Percentiles rank a stretch among this genome's conserved stretches.
These are phyloP conservation scores for Xylariaceae sp. DNA, from an alignment of 2,329 filamentous ascomycete genomes.

Conservation along the genomic window DNA sequence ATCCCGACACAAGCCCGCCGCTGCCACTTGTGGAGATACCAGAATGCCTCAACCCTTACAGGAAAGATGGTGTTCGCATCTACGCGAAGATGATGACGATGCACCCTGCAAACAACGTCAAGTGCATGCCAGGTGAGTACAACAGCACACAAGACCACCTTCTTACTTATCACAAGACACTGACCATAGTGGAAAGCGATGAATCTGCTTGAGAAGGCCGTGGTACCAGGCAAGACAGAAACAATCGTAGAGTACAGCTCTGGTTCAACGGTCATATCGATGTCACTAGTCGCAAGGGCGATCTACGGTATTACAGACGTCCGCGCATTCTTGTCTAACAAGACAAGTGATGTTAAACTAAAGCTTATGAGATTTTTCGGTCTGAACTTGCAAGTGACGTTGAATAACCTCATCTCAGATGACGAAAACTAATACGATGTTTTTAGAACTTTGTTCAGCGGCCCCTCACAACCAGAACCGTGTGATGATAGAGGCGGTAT, in stretches of 20 bases:
- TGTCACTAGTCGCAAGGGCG: conserved; percentile 53
- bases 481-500: conserved; percentile 53
- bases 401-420: neutral
- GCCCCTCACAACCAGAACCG: conserved; percentile 57
- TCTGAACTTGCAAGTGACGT: conserved; percentile 43
- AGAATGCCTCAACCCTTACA: conserved; percentile 53
- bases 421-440: neutral
- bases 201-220: conserved; percentile 46
- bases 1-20: conserved; percentile 56
- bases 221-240: conserved; percentile 43
- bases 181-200: conserved; percentile 35
- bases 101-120: conserved; percentile 64
- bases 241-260: conserved; percentile 60
- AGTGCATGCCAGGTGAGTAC: conserved; percentile 54
- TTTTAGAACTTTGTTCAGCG: conserved; percentile 52
- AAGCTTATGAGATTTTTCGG: conserved; percentile 60
- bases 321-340: conserved; percentile 57
- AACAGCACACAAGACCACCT: conserved; percentile 1
- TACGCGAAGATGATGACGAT: conserved; percentile 67
- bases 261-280: conserved; percentile 60
- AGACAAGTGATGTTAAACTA: conserved; percentile 52
- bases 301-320: conserved; percentile 51
- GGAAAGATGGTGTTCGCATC: conserved; percentile 57
- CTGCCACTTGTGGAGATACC: conserved; percentile 62
- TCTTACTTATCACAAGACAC: conserved; percentile 1